phyloP scores from a whole-genome alignment of 345 rosid species.

The Boechera retrofracta region DNA sequence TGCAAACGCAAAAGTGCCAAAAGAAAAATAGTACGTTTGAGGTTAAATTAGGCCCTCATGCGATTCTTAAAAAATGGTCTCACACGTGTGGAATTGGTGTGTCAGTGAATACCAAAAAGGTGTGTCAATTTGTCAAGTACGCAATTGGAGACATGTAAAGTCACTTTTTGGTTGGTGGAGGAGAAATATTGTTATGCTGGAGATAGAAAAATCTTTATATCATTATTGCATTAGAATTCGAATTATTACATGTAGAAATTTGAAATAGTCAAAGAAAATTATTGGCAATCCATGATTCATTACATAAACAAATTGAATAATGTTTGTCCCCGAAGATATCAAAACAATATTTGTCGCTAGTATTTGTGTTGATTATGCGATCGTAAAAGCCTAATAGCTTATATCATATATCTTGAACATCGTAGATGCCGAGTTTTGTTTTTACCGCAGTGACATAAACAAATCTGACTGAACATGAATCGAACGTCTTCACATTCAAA shows the following conservation, averaged over 20 bases:
- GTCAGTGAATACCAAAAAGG: neutral
- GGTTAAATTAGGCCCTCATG: too few relatives aligned
- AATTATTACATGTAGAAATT: neutral
- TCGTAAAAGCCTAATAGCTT: too few relatives aligned
- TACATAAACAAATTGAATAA: too few relatives aligned
- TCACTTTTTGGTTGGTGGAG: neutral
- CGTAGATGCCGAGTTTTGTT: too few relatives aligned
- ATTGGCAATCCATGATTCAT: too few relatives aligned
- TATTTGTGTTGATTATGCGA: too few relatives aligned
- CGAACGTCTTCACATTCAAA: neutral
- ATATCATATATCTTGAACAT: too few relatives aligned
- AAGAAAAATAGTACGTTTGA: neutral
- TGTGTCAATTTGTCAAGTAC: neutral
- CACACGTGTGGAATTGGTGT: constrained; percentile 7
- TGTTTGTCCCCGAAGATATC: too few relatives aligned
- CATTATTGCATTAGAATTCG: neutral
- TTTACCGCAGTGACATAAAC: too few relatives aligned
- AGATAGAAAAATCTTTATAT: too few relatives aligned
- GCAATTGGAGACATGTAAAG: neutral
- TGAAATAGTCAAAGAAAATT: neutral
- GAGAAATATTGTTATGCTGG: too few relatives aligned
- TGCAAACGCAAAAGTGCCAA: neutral
- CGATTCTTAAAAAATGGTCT: neutral
- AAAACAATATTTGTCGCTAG: too few relatives aligned
- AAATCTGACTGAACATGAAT: neutral